Evolutionary conservation across 1,139 yeast genomes (phyloP).

Genomic region (Scheffersomyces insectosa): DNA sequence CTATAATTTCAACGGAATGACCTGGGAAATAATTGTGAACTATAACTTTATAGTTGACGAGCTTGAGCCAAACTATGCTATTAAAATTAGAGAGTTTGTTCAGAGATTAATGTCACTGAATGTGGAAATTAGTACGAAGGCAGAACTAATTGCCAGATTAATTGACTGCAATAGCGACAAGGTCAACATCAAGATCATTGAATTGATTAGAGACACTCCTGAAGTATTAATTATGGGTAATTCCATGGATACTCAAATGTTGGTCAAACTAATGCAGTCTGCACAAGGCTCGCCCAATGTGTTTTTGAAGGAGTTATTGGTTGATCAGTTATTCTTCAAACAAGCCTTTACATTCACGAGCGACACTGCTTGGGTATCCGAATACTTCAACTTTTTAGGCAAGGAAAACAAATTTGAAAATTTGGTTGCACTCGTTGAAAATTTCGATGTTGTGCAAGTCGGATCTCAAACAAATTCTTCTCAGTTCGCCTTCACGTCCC

Average conservation of each 20-base stretch:
- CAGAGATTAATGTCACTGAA: conserved; percentile 25
- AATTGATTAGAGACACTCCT: conserved; percentile 14
- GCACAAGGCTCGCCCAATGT: conserved; percentile 19
- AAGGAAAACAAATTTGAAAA: conserved; percentile 7
- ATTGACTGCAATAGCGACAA: conserved; percentile 29
- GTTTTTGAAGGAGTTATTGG: conserved; percentile 19
- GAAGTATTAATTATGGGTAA: background rate
- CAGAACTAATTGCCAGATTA: conserved; percentile 19
- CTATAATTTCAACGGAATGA: conserved; percentile 27
- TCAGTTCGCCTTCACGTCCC: conserved; percentile 6
- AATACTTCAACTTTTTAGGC: conserved; percentile 20
- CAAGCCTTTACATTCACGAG: conserved; percentile 11
- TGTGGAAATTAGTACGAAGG: conserved; percentile 14
- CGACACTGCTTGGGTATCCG: conserved; percentile 18
- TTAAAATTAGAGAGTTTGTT: conserved; percentile 26
- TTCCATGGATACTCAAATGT: conserved; percentile 8
- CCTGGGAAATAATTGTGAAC: conserved; percentile 38
- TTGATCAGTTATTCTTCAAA: conserved; percentile 11
- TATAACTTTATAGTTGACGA: conserved; percentile 26
- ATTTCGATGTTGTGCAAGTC: conserved; percentile 4
- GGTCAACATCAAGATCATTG: conserved; percentile 26
- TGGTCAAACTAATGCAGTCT: conserved; percentile 13
- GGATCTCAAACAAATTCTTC: background rate
- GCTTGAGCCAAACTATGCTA: conserved; percentile 15
- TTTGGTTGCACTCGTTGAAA: conserved; percentile 11